A percentile compares a stretch with the other conserved stretches of the same genome.
Evolutionary conservation across 2,329 filamentous ascomycete genomes (phyloP).

Genomic region (Cladosporium sp.): DNA sequence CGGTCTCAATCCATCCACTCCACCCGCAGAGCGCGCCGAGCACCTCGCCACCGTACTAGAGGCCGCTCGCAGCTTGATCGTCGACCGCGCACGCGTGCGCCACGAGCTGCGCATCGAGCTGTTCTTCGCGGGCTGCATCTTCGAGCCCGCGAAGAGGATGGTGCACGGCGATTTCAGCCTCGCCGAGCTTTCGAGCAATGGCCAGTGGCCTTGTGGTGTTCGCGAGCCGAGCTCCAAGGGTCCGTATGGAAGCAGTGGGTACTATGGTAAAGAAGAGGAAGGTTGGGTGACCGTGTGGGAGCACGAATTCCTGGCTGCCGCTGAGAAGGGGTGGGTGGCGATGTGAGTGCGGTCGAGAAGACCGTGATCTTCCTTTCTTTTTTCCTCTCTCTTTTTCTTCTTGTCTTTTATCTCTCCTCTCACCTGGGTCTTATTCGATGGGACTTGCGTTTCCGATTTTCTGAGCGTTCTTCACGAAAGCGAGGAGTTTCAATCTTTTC

Average conservation of each 20-base stretch:
- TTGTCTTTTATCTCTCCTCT: too few relatives aligned
- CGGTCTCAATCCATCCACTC: slow-evolving; percentile 33
- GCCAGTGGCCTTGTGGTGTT: slow-evolving; percentile 36
- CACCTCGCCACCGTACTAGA: slow-evolving; percentile 39
- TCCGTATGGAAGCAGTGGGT: slow-evolving; percentile 46
- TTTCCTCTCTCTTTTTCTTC: too few relatives aligned
- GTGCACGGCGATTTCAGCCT: slow-evolving; percentile 49
- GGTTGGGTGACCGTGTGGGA: slow-evolving; percentile 37
- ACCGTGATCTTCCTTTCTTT: too few relatives aligned
- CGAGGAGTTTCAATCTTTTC: too few relatives aligned
- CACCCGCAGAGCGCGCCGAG: slow-evolving; percentile 30
- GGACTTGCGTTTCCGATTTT: too few relatives aligned
- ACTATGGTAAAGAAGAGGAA: slow-evolving; percentile 47
- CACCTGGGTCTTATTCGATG: too few relatives aligned
- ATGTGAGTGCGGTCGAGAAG: slow-evolving; percentile 17
- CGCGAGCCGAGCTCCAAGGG: slow-evolving; percentile 40
- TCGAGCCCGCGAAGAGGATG: slow-evolving; percentile 42
- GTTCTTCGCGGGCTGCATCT: slow-evolving; percentile 51
- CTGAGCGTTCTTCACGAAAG: too few relatives aligned
- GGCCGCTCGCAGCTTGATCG: slow-evolving; percentile 40
- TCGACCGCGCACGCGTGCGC: slow-evolving; percentile 33
- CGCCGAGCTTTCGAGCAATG: slow-evolving; percentile 37
- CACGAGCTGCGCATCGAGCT: slow-evolving; percentile 44
- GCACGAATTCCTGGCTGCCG: slow-evolving; percentile 30
- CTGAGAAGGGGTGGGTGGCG: slow-evolving; percentile 30